Base-by-base conservation (phyloP, 345 rosid species). In the Gossypium thurberi region DNA sequence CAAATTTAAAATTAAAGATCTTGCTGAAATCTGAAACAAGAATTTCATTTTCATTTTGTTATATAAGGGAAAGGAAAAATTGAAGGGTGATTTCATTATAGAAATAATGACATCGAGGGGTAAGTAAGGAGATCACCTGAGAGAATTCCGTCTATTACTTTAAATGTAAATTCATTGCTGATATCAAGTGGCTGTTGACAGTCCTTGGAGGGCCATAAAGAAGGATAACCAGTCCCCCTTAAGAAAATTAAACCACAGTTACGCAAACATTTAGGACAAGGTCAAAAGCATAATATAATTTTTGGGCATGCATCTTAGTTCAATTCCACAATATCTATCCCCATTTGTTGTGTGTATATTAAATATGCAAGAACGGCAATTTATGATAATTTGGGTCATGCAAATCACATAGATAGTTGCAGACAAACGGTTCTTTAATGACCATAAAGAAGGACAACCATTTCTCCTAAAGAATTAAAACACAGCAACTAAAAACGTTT, bases 171-270 rank as follows among this genome's bases (percentile, higher is more conserved):
- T 26, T 88, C 81, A 63, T 58, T 88, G 73, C 92, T 90, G 79
- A 90, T 87, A 66, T 88, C 96, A 77, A 90, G 92, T 44, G 92
- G 96, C 79, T 88, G 73, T 76, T 75, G 84, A 78, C 92, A 90
- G 68, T 81, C 70, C 76, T 87, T 86, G 23, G 96, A 90, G 18
- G 96, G 92, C 96, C 96, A 90, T 69, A 90, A 63, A 70, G 82
- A 71, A 76, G 91, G 90, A 83, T 90, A 90, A 23, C 96, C 92
- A 15, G 18, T 40, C 43, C 96, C 96, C 96, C 92, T 90, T 33
- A 70, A 74, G n/a, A 72, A 28, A 33, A 42, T 28, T 59, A 72
- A 52, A 23, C 11, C 43, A 2, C 13, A 52, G n/a, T 46, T 42
- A 28, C 52, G 3, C 9, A 6, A 58, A 25, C 57, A 62, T 14